Percentiles rank a stretch among this genome's conserved stretches.
Evolutionary conservation across 768 basidiomycete species (phyloP).

Genomic region (Pleurotus salmoneostramineus): DNA sequence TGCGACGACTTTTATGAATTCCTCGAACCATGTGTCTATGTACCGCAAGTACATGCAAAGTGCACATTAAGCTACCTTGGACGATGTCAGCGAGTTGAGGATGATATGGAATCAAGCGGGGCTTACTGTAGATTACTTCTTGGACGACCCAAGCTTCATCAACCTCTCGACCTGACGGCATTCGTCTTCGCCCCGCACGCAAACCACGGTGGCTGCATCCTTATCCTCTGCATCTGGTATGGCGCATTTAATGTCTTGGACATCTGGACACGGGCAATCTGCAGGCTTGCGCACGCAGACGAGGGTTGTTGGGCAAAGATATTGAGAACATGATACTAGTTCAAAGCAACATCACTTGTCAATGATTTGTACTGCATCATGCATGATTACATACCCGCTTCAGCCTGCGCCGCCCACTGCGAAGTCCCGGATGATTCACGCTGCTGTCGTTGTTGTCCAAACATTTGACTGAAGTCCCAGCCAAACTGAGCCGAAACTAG

Average conservation of each 20-base stretch:
- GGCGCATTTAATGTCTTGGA: conserved; percentile 73
- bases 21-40: neutral
- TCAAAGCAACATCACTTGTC: neutral
- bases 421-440: conserved; percentile 47
- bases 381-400: conserved; percentile 45
- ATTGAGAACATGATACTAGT: conserved; percentile 69
- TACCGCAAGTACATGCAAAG: neutral
- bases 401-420: conserved; percentile 65
- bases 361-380: neutral
- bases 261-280: conserved; percentile 78
- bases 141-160: conserved; percentile 31
- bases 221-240: conserved; percentile 58
- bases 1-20: neutral
- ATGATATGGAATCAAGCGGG: neutral
- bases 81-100: neutral
- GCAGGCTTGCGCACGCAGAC: conserved; percentile 58
- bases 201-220: conserved; percentile 59
- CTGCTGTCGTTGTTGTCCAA: conserved; percentile 57
- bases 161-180: conserved; percentile 62
- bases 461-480: conserved; percentile 73
- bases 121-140: conserved; percentile 20
- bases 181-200: conserved; percentile 61
- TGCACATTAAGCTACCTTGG: neutral
- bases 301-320: conserved; percentile 73
- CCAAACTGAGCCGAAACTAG: conserved; percentile 63